phyloP scores from a whole-genome alignment of 1,284 basidiomycete genomes.

The Grifola frondosa region DNA sequence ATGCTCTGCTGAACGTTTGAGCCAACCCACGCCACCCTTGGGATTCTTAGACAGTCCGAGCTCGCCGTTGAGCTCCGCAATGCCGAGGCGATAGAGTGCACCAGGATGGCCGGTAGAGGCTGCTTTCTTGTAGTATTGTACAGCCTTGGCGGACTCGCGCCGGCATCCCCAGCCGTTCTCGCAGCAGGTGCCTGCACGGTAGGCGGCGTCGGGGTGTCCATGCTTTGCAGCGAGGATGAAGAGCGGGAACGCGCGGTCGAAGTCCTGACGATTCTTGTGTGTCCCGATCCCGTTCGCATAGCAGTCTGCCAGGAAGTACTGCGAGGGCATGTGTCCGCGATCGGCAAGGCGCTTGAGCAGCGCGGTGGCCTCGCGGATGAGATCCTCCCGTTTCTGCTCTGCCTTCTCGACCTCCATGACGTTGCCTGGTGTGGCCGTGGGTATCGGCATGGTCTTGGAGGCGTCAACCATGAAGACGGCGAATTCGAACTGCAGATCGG shows the following conservation, averaged over 20 bases:
- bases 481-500: slow-evolving; percentile 96
- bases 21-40: slow-evolving; percentile 97
- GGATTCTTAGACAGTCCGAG: slow-evolving; percentile 84
- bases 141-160: slow-evolving; percentile 87
- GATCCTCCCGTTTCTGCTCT: slow-evolving; percentile 79
- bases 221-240: slow-evolving; percentile 98
- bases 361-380: slow-evolving; percentile 82
- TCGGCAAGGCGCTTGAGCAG: slow-evolving; percentile 91
- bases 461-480: slow-evolving; percentile 99
- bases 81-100: slow-evolving; percentile 95
- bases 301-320: slow-evolving; percentile 98
- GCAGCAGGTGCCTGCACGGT: slow-evolving; percentile 95
- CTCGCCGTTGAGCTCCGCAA: slow-evolving; percentile 96
- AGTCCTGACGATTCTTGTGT: slow-evolving; percentile 86
- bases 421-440: slow-evolving; percentile 62
- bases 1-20: slow-evolving; percentile 94
- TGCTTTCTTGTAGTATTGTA: slow-evolving; percentile 94
- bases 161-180: slow-evolving; percentile 99
- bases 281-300: slow-evolving; percentile 97
- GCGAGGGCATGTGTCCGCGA: slow-evolving; percentile 89
- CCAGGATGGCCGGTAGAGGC: slow-evolving; percentile 90
- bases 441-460: slow-evolving; percentile 82
- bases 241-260: slow-evolving; percentile 94
- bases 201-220: slow-evolving; percentile 95
- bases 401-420: slow-evolving; percentile 80